Evolutionary conservation across 495 filamentous ascomycete species (phyloP).

Genomic region (Trichoderma orchidacearum): DNA sequence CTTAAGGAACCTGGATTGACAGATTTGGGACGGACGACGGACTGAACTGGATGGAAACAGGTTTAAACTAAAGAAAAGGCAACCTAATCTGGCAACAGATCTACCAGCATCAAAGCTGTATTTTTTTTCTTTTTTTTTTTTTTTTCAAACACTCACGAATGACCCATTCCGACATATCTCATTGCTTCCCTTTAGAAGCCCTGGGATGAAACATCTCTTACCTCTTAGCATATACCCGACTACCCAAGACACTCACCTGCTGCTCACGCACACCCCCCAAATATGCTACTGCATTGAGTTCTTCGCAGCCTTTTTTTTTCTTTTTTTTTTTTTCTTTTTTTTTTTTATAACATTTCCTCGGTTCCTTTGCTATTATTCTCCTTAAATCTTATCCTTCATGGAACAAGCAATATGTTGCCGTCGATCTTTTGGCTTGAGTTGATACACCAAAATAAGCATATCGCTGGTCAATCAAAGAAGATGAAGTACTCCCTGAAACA

Average conservation of each 20-base stretch:
- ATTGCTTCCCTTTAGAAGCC: background rate
- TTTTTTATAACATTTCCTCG: background rate
- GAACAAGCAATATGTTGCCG: too few relatives aligned
- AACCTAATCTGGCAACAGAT: background rate
- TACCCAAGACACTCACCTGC: background rate
- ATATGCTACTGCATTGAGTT: conserved; percentile 3
- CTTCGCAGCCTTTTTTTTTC: conserved; percentile 8
- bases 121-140: background rate
- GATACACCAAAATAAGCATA: background rate
- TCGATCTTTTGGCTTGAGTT: background rate
- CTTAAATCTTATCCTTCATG: background rate
- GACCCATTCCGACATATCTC: background rate
- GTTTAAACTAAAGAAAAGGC: background rate
- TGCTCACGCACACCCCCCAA: conserved; percentile 1
- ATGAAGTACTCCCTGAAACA: too few relatives aligned
- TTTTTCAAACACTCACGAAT: background rate
- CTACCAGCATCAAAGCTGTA: background rate
- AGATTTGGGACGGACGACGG: background rate
- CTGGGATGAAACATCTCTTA: background rate
- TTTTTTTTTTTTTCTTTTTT: background rate
- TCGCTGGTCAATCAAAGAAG: too few relatives aligned
- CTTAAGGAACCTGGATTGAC: too few relatives aligned
- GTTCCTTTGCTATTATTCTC: background rate
- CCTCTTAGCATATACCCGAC: background rate
- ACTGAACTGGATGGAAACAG: background rate